A percentile compares a stretch with the other conserved stretches of the same genome.
Evolutionary conservation across 2,329 filamentous ascomycete genomes (phyloP).

Genomic region (Diaporthe eres): DNA sequence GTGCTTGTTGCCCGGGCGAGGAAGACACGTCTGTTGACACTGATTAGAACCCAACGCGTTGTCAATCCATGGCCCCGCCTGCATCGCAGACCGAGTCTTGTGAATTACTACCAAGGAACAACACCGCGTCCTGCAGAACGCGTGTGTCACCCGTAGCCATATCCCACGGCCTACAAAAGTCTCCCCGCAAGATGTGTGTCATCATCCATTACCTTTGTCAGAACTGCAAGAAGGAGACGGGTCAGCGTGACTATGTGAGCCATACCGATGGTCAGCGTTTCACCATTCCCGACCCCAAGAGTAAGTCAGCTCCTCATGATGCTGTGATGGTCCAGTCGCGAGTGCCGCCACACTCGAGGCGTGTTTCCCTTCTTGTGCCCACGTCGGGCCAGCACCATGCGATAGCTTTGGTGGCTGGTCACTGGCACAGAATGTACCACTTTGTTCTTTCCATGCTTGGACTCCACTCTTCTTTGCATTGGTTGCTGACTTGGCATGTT

Average conservation of each 20-base stretch:
- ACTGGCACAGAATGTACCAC: background rate
- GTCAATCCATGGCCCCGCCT: background rate
- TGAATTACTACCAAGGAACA: background rate
- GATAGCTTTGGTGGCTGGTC: no score
- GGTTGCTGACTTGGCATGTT: background rate
- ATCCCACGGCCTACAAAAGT: background rate
- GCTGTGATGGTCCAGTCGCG: background rate
- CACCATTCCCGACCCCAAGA: background rate
- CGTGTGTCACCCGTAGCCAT: no score
- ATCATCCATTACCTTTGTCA: background rate
- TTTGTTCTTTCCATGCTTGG: background rate
- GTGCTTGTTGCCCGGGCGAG: no score
- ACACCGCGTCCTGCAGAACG: background rate
- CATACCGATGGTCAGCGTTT: background rate
- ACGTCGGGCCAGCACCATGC: no score
- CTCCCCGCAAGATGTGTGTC: background rate
- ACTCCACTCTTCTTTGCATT: rapidly evolving
- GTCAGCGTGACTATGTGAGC: background rate
- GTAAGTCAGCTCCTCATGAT: background rate
- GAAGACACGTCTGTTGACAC: background rate
- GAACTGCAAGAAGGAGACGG: background rate
- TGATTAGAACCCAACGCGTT: no score
- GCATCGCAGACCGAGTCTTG: background rate
- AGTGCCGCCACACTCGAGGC: background rate
- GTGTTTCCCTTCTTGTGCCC: background rate